These are phyloP conservation scores for Pseudohalonectria lignicola DNA, from an alignment of 2,329 filamentous ascomycete species.

Conservation along the genomic window DNA sequence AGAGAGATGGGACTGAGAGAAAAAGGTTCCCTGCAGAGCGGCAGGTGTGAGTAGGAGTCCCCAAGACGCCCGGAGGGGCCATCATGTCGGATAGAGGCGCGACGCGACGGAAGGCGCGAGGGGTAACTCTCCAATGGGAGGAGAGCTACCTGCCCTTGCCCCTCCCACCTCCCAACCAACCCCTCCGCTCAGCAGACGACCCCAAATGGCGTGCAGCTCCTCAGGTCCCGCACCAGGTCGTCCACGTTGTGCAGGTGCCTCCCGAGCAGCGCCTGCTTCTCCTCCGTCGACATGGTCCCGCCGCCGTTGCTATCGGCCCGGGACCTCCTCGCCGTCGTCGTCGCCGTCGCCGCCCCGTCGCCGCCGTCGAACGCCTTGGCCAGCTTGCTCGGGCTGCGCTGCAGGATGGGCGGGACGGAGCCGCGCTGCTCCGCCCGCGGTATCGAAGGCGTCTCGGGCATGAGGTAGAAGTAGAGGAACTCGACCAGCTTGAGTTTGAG, in stretches of 20 bases:
- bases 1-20: too few relatives aligned
- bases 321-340: slow-evolving; percentile 1
- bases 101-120: too few relatives aligned
- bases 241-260: slow-evolving; percentile 73
- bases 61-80: too few relatives aligned
- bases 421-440: slow-evolving; percentile 26
- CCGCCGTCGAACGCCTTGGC: slow-evolving; percentile 40
- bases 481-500: slow-evolving; percentile 96
- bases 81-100: too few relatives aligned
- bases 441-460: slow-evolving; percentile 68
- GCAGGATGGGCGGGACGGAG: slow-evolving; percentile 40
- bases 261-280: slow-evolving; percentile 72
- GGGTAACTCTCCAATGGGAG: too few relatives aligned
- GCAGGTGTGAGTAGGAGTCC: too few relatives aligned
- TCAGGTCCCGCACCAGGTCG: slow-evolving; percentile 73
- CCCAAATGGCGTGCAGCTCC: slow-evolving; percentile 67
- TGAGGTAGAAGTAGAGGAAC: slow-evolving; percentile 97
- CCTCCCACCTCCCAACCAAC: background rate
- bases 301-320: slow-evolving; percentile 12
- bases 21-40: too few relatives aligned
- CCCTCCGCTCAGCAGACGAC: slow-evolving; percentile 29
- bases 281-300: slow-evolving; percentile 56
- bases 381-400: slow-evolving; percentile 60
- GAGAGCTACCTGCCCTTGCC: too few relatives aligned
- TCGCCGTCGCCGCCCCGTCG: slow-evolving; percentile 3